phyloP scores from a whole-genome alignment of 352 stramenopile genomes.

The Phytopythium vexans region DNA sequence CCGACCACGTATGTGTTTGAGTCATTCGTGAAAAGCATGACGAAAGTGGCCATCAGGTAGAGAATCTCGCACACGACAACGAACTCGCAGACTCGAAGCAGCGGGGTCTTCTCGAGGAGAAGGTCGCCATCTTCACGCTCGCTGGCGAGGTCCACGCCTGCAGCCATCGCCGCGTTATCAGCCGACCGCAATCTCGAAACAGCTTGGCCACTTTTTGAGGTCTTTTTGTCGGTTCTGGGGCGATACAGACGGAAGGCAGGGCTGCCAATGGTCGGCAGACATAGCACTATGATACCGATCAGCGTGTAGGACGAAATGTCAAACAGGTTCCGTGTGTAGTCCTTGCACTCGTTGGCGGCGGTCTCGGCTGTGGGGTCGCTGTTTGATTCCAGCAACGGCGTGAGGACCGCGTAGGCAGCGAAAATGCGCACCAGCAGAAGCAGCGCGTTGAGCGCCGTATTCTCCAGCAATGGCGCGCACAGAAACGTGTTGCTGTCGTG shows the following conservation, averaged over 20 bases:
- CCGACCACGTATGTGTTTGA: slow-evolving; percentile 26
- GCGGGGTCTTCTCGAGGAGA: slow-evolving; percentile 64
- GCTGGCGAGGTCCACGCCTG: slow-evolving; percentile 13
- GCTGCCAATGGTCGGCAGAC: slow-evolving; percentile 63
- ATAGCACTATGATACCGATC: slow-evolving; percentile 58
- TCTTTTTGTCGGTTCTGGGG: no score
- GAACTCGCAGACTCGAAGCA: slow-evolving; percentile 68
- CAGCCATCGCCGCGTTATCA: slow-evolving; percentile 21
- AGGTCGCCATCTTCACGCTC: slow-evolving; percentile 45
- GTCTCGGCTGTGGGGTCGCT: slow-evolving; percentile 16
- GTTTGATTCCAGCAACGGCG: slow-evolving; percentile 29
- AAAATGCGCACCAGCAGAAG: slow-evolving; percentile 52
- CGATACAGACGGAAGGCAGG: slow-evolving; percentile 51
- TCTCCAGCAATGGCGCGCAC: slow-evolving; percentile 67
- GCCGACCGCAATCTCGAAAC: no score
- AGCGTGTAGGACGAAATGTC: slow-evolving; percentile 67
- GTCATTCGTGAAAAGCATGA: slow-evolving; percentile 43
- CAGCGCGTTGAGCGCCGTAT: slow-evolving; percentile 62
- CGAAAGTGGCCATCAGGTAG: slow-evolving; percentile 56
- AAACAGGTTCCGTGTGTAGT: slow-evolving; percentile 59
- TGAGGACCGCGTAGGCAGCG: slow-evolving; percentile 42
- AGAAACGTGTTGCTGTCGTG: slow-evolving; percentile 79
- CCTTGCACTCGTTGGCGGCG: slow-evolving; percentile 35
- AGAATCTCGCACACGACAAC: slow-evolving; percentile 76
- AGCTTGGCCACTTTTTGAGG: no score